Conservation (phyloP, 768 basidiomycete genomes). For the Boletus sp. region DNA sequence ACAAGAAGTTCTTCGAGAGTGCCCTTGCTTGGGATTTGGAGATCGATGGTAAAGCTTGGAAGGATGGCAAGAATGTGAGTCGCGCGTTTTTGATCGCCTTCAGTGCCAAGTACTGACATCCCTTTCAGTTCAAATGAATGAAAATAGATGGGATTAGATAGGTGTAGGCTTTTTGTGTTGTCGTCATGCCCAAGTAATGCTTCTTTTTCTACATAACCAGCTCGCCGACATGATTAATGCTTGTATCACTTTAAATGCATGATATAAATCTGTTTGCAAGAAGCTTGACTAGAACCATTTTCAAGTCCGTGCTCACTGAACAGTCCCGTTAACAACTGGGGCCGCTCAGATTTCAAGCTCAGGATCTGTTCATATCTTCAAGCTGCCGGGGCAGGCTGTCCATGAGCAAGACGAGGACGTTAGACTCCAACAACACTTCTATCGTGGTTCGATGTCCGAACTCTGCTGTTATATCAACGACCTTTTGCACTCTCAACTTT, state of each 20-base stretch:
- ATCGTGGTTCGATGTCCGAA: too few relatives aligned
- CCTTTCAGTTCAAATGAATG: slow-evolving; percentile 23
- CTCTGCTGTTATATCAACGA: too few relatives aligned
- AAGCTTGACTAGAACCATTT: too few relatives aligned
- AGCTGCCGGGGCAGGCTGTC: too few relatives aligned
- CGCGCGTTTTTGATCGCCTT: background rate
- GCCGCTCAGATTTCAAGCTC: too few relatives aligned
- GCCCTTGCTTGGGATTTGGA: slow-evolving; percentile 93
- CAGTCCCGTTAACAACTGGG: too few relatives aligned
- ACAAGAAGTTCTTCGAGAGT: slow-evolving; percentile 90
- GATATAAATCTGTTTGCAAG: too few relatives aligned
- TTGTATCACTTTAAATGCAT: background rate
- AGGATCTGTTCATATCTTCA: too few relatives aligned
- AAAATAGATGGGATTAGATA: slow-evolving; percentile 17
- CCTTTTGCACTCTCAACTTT: too few relatives aligned
- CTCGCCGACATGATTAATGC: background rate
- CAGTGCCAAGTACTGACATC: slow-evolving; percentile 1
- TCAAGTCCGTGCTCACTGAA: too few relatives aligned
- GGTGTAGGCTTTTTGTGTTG: slow-evolving; percentile 22
- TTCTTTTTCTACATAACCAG: background rate
- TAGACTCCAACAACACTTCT: too few relatives aligned
- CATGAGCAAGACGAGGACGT: too few relatives aligned
- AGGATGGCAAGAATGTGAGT: slow-evolving; percentile 86
- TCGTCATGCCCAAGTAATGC: slow-evolving; percentile 2
- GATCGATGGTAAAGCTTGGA: slow-evolving; percentile 87